Percentiles rank a stretch among this genome's conserved stretches.
phyloP scores from a whole-genome alignment of 768 basidiomycete genomes.

The Lactarius hengduanensis region DNA sequence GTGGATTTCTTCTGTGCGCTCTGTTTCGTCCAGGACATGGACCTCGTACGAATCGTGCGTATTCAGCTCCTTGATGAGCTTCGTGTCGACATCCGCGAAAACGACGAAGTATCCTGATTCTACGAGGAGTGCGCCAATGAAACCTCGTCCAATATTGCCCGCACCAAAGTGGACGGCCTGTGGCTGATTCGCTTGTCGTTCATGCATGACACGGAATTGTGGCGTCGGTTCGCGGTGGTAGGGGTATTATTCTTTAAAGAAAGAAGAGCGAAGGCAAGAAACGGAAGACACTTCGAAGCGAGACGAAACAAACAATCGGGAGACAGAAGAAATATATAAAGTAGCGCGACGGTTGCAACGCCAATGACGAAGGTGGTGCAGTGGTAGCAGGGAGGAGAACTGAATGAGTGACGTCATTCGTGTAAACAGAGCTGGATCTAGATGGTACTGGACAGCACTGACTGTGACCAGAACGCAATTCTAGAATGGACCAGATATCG shows the following conservation, averaged over 20 bases:
- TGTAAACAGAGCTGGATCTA: neutral
- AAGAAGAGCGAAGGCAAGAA: neutral
- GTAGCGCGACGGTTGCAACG: neutral
- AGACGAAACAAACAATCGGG: neutral
- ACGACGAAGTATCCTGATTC: constrained; percentile 41
- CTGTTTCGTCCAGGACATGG: constrained; percentile 36
- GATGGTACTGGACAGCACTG: neutral
- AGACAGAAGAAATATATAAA: neutral
- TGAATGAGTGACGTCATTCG: neutral
- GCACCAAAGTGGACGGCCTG: constrained; percentile 42
- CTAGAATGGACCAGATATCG: too few species aligned
- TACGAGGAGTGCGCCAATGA: constrained; percentile 40
- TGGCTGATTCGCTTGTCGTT: constrained; percentile 19
- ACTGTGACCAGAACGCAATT: too few species aligned
- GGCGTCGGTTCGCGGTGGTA: neutral
- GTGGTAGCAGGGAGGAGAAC: neutral
- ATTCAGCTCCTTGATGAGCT: constrained; percentile 37
- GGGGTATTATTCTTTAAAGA: neutral
- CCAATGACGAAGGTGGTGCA: neutral
- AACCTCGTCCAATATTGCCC: constrained; percentile 42
- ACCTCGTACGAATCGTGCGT: constrained; percentile 35
- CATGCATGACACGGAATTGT: constrained; percentile 7
- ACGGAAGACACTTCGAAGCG: neutral
- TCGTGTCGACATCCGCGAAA: constrained; percentile 39
- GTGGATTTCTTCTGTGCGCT: constrained; percentile 24